Evolutionary conservation across 495 filamentous ascomycete genomes (phyloP).

Genomic region (Podospora sp.): DNA sequence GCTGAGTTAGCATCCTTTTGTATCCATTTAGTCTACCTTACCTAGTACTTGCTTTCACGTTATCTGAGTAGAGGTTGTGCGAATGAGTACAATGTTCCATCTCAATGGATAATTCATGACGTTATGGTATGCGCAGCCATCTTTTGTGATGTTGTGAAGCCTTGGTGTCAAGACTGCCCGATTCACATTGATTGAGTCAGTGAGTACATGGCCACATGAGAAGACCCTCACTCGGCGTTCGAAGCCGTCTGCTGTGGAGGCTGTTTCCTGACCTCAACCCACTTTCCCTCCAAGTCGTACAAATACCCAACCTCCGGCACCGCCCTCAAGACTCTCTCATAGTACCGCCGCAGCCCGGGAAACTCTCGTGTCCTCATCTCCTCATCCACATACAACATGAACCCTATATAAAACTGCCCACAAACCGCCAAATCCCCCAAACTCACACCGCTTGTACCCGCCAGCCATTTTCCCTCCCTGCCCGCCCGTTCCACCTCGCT

Average conservation of each 20-base stretch:
- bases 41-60: too few relatives aligned
- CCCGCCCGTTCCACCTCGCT: not conserved
- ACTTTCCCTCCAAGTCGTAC: not conserved
- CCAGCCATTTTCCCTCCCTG: not conserved
- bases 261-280: not conserved
- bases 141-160: too few relatives aligned
- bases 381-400: not conserved
- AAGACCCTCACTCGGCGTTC: not conserved
- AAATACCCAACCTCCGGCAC: not conserved
- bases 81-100: too few relatives aligned
- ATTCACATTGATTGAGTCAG: too few relatives aligned
- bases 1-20: too few relatives aligned
- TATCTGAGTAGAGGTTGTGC: too few relatives aligned
- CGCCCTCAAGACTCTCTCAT: not conserved
- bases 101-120: too few relatives aligned
- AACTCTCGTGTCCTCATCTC: not conserved
- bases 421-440: conserved; percentile 1
- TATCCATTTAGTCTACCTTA: too few relatives aligned
- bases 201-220: too few relatives aligned
- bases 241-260: not conserved
- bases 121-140: too few relatives aligned
- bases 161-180: too few relatives aligned
- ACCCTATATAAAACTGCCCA: not conserved
- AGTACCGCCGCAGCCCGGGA: not conserved
- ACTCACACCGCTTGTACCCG: not conserved